Base-by-base conservation (phyloP, 2,329 filamentous ascomycete species). In the Sporothrix dimorphospora region DNA sequence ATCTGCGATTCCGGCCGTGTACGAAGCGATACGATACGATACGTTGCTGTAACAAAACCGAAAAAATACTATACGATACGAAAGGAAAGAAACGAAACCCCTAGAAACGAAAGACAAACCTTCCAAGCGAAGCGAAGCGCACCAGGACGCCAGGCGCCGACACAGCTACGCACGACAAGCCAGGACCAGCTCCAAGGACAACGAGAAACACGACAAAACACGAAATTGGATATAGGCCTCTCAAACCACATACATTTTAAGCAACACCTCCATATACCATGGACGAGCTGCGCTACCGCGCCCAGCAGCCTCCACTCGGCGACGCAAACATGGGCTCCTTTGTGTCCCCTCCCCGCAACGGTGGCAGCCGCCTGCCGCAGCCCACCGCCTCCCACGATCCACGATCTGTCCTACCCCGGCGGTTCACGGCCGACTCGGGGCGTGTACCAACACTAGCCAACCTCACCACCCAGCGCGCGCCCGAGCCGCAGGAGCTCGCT, bases 361-460 rank as follows among this genome's bases (percentile, higher is more conserved):
- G 45, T 51, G 65, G 88, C 79, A 86, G 84, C 79, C 89, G 90
- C 79, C 85, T 90, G 80, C 85, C 84, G 75, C 87, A 87, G 76
- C 85, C 87, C 75, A 82, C 85, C 72, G 81, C 85, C 74, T 81
- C 87, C 75, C 87, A 89, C 81, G 93, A 97, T 79, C 88, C 88
- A 76, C 90, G 94, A 81, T 89, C 89, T 75, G 90, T 90, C 77
- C 86, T 98, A 80, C 93, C 94, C 82, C 91, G 95, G 79, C 92
- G 95, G 79, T 98, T 98, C 83, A 98, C 95, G 75, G 96, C 94
- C 72, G 97, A 97, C 83, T 90, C 93, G 83, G 87, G 93, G 82
- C 88, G 94, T 87, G 85, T 95, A 82, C 91, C 92, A 81, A 93
- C 92, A 80, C 84, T 93, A 82, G 88, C 87, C 72, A 87, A 88